Percentiles rank a stretch among this genome's conserved stretches.
These are phyloP conservation scores for Leishmania aethiopica DNA, from an alignment of 208 protist species.

Conservation along the genomic window DNA sequence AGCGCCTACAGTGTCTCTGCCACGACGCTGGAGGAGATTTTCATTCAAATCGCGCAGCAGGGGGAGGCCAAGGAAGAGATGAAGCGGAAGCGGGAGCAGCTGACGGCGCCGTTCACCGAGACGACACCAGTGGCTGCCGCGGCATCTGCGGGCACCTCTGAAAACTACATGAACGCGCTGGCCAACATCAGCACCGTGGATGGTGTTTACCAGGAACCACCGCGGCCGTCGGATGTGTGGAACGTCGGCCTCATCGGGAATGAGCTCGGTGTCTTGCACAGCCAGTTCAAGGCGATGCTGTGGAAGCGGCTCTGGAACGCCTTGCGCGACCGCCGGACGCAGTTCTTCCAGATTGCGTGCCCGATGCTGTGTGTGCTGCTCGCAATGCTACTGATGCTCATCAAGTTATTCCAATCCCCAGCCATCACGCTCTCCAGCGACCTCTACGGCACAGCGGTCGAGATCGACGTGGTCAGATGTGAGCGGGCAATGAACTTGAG, in stretches of 20 bases:
- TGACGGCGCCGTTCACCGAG: neutral
- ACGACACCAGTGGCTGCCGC: neutral
- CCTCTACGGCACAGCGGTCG: conserved; percentile 44
- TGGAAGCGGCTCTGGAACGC: conserved; percentile 58
- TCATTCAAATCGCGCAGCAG: conserved; percentile 57
- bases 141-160: neutral
- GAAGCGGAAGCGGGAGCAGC: conserved; percentile 1
- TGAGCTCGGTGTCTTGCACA: conserved; percentile 19
- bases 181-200: conserved; percentile 7
- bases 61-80: conserved; percentile 33
- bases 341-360: conserved; percentile 76
- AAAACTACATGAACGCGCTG: neutral
- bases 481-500: conserved; percentile 17
- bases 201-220: neutral
- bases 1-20: conserved; percentile 55
- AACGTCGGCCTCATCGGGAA: conserved; percentile 33
- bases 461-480: conserved; percentile 37
- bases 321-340: conserved; percentile 67
- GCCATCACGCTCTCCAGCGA: conserved; percentile 39
- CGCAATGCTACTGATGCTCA: conserved; percentile 70
- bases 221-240: conserved; percentile 40
- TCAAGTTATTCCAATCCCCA: conserved; percentile 41
- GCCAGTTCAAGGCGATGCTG: conserved; percentile 66
- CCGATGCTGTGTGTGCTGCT: conserved; percentile 66
- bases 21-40: conserved; percentile 83